A percentile compares a stretch with the other conserved stretches of the same genome.
Conservation (phyloP, 768 basidiomycete species). For the Holtermanniella nyarrowii region DNA sequence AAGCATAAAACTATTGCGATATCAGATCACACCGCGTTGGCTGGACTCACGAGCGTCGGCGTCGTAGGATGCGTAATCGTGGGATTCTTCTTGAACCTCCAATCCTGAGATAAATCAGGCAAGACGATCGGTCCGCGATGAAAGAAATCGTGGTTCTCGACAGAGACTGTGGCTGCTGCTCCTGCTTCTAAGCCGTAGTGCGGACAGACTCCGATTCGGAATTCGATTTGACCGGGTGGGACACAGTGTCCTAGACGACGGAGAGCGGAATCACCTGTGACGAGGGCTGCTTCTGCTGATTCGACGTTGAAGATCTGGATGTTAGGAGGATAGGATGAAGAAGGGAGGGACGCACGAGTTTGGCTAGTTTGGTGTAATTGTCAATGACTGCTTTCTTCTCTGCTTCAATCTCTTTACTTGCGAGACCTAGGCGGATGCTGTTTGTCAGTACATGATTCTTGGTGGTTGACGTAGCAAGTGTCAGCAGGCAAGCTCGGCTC, state of each 20-base stretch:
- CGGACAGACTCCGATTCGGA: not conserved
- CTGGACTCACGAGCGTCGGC: conserved; percentile 11
- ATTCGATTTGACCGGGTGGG: not conserved
- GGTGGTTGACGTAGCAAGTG: no score
- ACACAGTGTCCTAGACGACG: not conserved
- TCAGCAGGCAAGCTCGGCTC: not conserved
- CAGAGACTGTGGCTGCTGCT: not conserved
- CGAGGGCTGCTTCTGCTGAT: not conserved
- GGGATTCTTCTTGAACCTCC: conserved; percentile 22
- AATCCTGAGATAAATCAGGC: conserved; percentile 20
- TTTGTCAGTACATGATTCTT: no score
- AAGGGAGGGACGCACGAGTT: conserved; percentile 17
- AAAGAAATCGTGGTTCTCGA: conserved; percentile 4
- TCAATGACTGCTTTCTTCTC: conserved; percentile 16
- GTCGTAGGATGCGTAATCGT: not conserved
- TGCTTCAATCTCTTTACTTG: conserved; percentile 10
- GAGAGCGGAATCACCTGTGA: conserved; percentile 6
- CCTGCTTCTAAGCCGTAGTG: no score
- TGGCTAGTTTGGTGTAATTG: conserved; percentile 28
- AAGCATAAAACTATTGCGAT: conserved; percentile 25
- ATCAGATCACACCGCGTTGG: conserved; percentile 1
- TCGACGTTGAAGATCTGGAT: not conserved
- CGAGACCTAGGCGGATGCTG: conserved; percentile 18
- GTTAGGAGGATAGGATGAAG: no score
- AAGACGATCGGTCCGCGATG: conserved; percentile 14